A percentile compares a stretch with the other conserved stretches of the same genome.
These are phyloP conservation scores for Rhododendron ovatum DNA, from an alignment of 148 eudicot species.

Conservation along the genomic window DNA sequence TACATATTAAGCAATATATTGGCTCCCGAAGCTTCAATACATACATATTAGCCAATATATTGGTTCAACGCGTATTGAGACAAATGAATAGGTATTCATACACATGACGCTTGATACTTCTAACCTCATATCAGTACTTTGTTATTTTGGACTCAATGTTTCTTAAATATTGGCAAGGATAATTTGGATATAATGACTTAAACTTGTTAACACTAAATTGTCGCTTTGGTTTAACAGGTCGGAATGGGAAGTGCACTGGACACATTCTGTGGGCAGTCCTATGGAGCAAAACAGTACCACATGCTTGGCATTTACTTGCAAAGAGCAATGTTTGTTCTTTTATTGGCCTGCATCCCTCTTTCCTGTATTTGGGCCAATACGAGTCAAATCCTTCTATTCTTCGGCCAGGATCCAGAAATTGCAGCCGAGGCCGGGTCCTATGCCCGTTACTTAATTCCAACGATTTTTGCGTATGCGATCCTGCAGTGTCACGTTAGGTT, in stretches of 20 bases:
- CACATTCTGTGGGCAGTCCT: conserved; percentile 62
- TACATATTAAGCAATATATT: no score
- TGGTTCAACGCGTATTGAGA: no score
- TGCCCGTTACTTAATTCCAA: conserved; percentile 50
- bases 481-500: conserved; percentile 52
- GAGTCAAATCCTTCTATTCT: conserved; percentile 28
- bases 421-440: conserved; percentile 49
- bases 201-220: not conserved
- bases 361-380: conserved; percentile 51
- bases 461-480: conserved; percentile 43
- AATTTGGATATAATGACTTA: not conserved
- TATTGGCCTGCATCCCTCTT: conserved; percentile 42
- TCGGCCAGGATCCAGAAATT: conserved; percentile 58
- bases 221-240: conserved; percentile 17
- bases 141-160: not conserved
- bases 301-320: conserved; percentile 60
- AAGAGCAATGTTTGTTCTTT: conserved; percentile 55
- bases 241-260: conserved; percentile 62
- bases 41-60: no score
- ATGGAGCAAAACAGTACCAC: conserved; percentile 53
- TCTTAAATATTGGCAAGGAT: not conserved
- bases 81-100: no score
- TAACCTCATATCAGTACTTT: not conserved
- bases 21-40: no score
- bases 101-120: no score